A percentile compares a stretch with the other conserved stretches of the same genome.
These are phyloP conservation scores for Lentinula novae-zelandiae DNA, from an alignment of 1,284 basidiomycete genomes.

Conservation along the genomic window DNA sequence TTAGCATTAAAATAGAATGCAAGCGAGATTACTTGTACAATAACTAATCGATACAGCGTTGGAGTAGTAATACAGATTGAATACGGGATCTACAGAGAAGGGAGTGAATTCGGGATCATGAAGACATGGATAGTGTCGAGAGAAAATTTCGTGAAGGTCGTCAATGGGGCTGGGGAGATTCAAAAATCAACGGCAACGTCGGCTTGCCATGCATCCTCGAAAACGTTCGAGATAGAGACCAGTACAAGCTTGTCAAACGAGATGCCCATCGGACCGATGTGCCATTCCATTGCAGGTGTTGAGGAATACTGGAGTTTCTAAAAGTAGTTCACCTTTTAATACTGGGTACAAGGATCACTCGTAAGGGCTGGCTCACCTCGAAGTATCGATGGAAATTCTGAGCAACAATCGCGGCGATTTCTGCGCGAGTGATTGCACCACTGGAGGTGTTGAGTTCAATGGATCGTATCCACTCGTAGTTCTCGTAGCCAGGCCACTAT, in stretches of 20 bases:
- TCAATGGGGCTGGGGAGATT: neutral
- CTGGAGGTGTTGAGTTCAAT: constrained; percentile 28
- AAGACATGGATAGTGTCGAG: neutral
- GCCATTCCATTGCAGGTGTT: constrained; percentile 24
- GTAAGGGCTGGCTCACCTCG: constrained; percentile 18
- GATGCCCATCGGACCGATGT: constrained; percentile 27
- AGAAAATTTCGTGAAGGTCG: neutral
- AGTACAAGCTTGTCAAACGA: constrained; percentile 38
- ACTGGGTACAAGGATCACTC: neutral
- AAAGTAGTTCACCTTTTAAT: neutral
- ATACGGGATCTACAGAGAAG: neutral
- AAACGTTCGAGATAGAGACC: constrained; percentile 34
- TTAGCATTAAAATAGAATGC: too few relatives aligned
- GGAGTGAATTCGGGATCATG: neutral
- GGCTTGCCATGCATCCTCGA: constrained; percentile 42
- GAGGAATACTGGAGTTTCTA: constrained; percentile 20
- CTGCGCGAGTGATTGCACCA: constrained; percentile 33
- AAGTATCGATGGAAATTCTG: constrained; percentile 26
- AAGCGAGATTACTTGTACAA: neutral
- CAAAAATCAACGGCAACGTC: constrained; percentile 33
- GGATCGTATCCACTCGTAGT: constrained; percentile 30
- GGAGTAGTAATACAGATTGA: neutral
- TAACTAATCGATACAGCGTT: neutral
- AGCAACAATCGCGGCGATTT: constrained; percentile 29
- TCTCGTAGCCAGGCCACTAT: constrained; percentile 46